Evolutionary conservation across 192 early-diverging fungal species (phyloP).

Genomic region (Mortierella antarctica): DNA sequence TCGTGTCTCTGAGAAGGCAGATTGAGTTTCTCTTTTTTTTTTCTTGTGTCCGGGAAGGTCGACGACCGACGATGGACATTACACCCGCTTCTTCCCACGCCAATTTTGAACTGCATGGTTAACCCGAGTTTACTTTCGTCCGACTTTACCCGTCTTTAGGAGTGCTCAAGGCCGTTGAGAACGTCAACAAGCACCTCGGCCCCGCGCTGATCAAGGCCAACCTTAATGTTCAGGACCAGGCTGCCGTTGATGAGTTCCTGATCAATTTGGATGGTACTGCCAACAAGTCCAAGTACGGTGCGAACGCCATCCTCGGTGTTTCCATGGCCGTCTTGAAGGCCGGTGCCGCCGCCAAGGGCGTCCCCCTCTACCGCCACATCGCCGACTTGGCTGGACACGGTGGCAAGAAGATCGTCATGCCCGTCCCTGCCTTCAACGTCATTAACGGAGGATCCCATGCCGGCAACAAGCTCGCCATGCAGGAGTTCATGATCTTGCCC

Average conservation of each 20-base stretch:
- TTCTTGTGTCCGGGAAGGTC: too few species aligned
- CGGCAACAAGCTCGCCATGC: conserved; percentile 99
- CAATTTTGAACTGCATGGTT: background rate
- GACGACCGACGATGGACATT: background rate
- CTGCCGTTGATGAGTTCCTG: conserved; percentile 90
- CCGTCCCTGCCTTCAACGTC: conserved; percentile 98
- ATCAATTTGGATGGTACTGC: conserved; percentile 92
- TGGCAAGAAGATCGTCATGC: conserved; percentile 90
- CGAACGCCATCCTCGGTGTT: conserved; percentile 98
- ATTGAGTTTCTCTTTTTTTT: too few species aligned
- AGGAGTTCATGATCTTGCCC: conserved; percentile 99
- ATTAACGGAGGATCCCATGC: conserved; percentile 99
- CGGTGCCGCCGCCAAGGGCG: conserved; percentile 93
- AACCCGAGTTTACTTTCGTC: background rate
- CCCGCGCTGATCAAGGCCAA: conserved; percentile 85
- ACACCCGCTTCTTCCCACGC: background rate
- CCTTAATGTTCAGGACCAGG: conserved; percentile 88
- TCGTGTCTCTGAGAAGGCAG: too few species aligned
- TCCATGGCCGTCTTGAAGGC: conserved; percentile 96
- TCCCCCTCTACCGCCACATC: conserved; percentile 96
- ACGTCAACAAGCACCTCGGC: conserved; percentile 92
- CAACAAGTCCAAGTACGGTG: conserved; percentile 97
- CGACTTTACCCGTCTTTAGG: conserved; percentile 55
- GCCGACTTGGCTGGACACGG: conserved; percentile 84
- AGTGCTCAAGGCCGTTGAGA: conserved; percentile 89